Conservation (phyloP, 1,139 yeast species). For the Candida dubliniensis region DNA sequence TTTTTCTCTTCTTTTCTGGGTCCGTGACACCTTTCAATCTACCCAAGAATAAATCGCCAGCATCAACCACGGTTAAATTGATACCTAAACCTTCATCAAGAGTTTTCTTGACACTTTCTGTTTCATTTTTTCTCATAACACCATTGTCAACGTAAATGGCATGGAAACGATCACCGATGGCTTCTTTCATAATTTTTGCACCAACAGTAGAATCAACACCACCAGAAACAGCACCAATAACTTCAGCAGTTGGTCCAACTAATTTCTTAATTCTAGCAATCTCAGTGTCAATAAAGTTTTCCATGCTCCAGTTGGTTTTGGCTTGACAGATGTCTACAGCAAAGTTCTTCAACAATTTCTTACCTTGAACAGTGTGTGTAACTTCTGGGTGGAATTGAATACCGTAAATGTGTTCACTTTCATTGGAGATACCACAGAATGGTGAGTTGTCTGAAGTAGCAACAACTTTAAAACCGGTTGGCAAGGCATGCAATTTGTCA, state of each 20-base stretch:
- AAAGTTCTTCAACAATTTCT: constrained; percentile 80
- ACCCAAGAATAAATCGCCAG: constrained; percentile 82
- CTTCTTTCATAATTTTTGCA: constrained; percentile 96
- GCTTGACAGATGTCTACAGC: constrained; percentile 90
- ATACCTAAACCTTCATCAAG: constrained; percentile 91
- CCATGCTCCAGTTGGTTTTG: constrained; percentile 94
- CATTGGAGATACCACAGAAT: constrained; percentile 87
- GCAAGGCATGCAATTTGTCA: constrained; percentile 89
- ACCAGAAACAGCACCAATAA: constrained; percentile 99
- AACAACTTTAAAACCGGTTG: constrained; percentile 83
- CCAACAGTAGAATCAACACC: constrained; percentile 99
- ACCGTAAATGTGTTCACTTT: constrained; percentile 75
- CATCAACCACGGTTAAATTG: constrained; percentile 92
- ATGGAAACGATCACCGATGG: constrained; percentile 98
- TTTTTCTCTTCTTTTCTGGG: constrained; percentile 98
- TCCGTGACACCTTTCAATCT: constrained; percentile 93
- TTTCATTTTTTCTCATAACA: constrained; percentile 93
- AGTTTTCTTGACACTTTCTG: constrained; percentile 82
- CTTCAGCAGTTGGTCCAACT: constrained; percentile 98
- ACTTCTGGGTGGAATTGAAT: constrained; percentile 99
- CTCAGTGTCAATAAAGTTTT: constrained; percentile 95
- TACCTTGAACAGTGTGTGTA: constrained; percentile 93
- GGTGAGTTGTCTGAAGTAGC: constrained; percentile 96
- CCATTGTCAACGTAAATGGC: constrained; percentile 98
- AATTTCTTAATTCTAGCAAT: constrained; percentile 84